phyloP scores from a whole-genome alignment of 2,329 filamentous ascomycete genomes.

The Colletotrichum sp. region DNA sequence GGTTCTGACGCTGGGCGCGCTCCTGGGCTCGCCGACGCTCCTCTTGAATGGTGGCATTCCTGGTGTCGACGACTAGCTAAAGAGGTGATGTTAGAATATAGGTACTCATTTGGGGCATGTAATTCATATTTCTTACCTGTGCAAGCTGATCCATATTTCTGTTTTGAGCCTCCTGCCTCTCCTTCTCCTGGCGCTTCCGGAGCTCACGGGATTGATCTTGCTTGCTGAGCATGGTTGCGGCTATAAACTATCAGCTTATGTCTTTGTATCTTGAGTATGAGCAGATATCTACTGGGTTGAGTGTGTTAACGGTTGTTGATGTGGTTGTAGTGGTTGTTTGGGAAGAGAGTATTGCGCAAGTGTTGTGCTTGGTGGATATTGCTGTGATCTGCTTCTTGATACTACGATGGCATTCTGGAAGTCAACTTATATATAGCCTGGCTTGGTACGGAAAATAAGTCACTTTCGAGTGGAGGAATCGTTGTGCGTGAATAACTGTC shows the following conservation, averaged over 20 bases:
- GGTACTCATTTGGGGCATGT: not conserved
- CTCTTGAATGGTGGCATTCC: not conserved
- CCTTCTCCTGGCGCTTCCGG: not conserved
- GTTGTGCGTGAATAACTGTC: not conserved
- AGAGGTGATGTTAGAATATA: not conserved
- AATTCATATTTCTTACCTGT: not conserved
- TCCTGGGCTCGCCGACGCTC: not conserved
- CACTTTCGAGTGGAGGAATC: not conserved
- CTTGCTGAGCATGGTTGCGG: not conserved
- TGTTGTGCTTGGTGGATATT: not conserved
- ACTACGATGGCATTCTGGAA: not conserved
- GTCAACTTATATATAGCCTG: not conserved
- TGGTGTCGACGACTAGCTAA: not conserved
- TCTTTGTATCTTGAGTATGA: not conserved
- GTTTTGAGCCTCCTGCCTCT: not conserved
- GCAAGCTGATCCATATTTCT: not conserved
- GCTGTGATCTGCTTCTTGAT: not conserved
- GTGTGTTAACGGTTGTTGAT: not conserved
- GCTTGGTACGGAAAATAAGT: not conserved
- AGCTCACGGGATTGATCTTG: not conserved
- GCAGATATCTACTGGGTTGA: not conserved
- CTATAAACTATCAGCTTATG: not conserved
- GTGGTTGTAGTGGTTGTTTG: not conserved
- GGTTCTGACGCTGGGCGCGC: not conserved
- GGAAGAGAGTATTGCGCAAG: not conserved